phyloP scores from a whole-genome alignment of 768 basidiomycete species.

The Chalciporus piperatus region DNA sequence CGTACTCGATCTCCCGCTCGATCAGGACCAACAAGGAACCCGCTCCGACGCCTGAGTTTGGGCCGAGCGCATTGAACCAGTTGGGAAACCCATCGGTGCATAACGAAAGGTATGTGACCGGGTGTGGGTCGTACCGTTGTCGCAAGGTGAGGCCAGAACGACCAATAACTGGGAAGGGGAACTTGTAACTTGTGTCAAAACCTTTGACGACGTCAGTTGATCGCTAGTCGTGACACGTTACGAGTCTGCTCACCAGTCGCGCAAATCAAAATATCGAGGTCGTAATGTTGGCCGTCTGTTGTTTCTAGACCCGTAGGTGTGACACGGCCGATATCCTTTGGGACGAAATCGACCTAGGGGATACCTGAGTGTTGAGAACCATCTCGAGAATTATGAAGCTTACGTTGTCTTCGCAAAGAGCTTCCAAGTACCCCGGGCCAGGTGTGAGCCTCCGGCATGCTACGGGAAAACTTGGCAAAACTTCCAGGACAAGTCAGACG shows the following conservation, averaged over 20 bases:
- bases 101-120: conserved; percentile 56
- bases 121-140: conserved; percentile 53
- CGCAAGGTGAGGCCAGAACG: conserved; percentile 50
- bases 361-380: too few relatives aligned
- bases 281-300: conserved; percentile 49
- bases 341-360: conserved; percentile 46
- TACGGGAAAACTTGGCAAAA: conserved; percentile 59
- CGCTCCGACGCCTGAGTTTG: conserved; percentile 53
- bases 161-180: conserved; percentile 52
- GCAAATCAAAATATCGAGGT: conserved; percentile 59
- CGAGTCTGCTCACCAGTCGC: conserved; percentile 41
- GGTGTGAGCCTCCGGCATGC: conserved; percentile 65
- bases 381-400: too few relatives aligned
- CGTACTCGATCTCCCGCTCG: conserved; percentile 58
- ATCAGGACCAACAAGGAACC: conserved; percentile 55
- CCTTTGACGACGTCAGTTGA: conserved; percentile 9
- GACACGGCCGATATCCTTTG: conserved; percentile 46
- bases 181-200: conserved; percentile 49
- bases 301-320: conserved; percentile 56
- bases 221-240: too few relatives aligned
- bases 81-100: conserved; percentile 68
- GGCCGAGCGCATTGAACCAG: conserved; percentile 57
- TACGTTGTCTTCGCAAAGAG: conserved; percentile 55
- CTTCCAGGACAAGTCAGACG: too few relatives aligned
- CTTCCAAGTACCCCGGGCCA: conserved; percentile 66